Evolutionary conservation across 2,329 filamentous ascomycete genomes (phyloP).

Genomic region (Epichloe festucae): DNA sequence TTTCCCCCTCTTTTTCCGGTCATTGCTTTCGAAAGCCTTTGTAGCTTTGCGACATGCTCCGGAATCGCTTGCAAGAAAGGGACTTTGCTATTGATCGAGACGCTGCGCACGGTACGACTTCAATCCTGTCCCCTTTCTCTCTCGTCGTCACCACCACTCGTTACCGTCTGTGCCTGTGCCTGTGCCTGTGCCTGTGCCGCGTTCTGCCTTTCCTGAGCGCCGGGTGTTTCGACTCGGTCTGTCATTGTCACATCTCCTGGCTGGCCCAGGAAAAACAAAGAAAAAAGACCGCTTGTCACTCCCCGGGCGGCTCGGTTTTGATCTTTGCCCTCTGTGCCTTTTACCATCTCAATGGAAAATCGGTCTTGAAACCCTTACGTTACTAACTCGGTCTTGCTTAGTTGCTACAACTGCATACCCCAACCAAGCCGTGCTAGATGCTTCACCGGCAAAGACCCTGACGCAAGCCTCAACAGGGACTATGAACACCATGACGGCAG

Average conservation of each 20-base stretch:
- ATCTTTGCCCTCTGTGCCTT: too few relatives aligned
- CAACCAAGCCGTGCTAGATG: constrained; percentile 17
- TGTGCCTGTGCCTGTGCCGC: neutral
- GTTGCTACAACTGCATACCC: constrained; percentile 1
- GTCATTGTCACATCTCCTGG: constrained; percentile 9
- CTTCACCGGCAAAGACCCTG: constrained; percentile 20
- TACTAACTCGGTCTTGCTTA: constrained; percentile 1
- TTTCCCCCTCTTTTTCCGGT: neutral
- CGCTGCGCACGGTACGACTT: constrained; percentile 4
- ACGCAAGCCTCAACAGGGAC: constrained; percentile 25
- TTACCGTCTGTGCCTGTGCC: neutral
- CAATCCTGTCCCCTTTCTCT: neutral
- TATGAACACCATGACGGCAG: constrained; percentile 27
- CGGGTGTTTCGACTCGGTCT: neutral
- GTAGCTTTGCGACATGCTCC: constrained; percentile 13
- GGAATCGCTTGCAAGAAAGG: constrained; percentile 20
- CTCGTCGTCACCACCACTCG: neutral
- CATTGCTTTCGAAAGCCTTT: neutral
- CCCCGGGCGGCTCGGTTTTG: neutral
- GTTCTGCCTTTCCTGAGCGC: neutral
- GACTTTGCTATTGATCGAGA: constrained; percentile 24
- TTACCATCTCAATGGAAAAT: neutral
- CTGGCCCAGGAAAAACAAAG: neutral
- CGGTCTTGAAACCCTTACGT: neutral
- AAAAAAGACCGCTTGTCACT: neutral